Base-by-base conservation (phyloP, 2,329 filamentous ascomycete genomes). In the Aspergillus ochraceoroseus region DNA sequence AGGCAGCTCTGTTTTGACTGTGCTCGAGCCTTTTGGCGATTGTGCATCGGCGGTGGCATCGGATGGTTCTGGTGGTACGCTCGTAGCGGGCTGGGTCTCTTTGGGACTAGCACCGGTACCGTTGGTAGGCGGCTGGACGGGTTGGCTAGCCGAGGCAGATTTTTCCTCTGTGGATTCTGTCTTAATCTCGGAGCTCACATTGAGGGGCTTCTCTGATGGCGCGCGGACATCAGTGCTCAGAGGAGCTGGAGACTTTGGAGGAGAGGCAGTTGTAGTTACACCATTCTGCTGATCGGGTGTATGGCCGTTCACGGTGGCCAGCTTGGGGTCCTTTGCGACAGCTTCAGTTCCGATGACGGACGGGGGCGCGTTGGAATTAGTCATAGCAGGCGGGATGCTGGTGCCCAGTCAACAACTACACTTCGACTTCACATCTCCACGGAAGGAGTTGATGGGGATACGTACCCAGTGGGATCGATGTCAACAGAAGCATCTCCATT, bases 1-100 rank as follows among this genome's bases (percentile, higher is more conserved):
- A 14, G 61, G 61, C 28, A 64, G 53, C 31, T 66, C 57, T 7
- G 61, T 57, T 30, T 60, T 59, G n/a, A 52, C 48, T 2, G 51
- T 25, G 22, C 44, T 32, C n/a, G 44, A 29, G 11, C 47, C 46
- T 27, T 49, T 45, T 6, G 50, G 50, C 5, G 49, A 49, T 33
- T 61, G 53, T 7, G 54, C 29, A 27, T 47, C 48, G 17, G 17
- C 23, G 2, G 41, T 9, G n/a, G 48, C 29, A 28, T 52, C 43
- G 12, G 42, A 33, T 3, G 39, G 8, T 14, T 25, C 37, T 34
- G 47, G 35, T 41, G 44, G 32, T 11, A 41, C 33, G 14, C 48
- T 44, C 20, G 42, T 43, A 11, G 43, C 19, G 14, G 41, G 14
- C 18, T 42, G 32, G 9, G 43, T 37, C 9, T 34, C 36, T 25